Conservation (phyloP, 2,329 filamentous ascomycete genomes). For the Fusarium newnesense region DNA sequence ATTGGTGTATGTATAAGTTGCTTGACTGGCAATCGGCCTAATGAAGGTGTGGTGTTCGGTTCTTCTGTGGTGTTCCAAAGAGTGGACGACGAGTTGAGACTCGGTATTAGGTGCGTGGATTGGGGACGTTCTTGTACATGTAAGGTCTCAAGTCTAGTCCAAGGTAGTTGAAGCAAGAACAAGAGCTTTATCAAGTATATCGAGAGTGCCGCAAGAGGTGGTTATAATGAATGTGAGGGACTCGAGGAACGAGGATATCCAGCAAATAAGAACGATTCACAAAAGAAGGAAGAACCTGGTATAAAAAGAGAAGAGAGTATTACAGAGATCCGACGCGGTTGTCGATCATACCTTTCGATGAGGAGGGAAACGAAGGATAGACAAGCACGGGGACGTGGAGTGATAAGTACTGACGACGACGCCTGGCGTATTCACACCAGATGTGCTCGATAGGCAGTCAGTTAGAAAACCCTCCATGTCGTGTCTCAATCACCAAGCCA, state of each 20-base stretch:
- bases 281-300: conserved; percentile 62
- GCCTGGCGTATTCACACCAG: conserved; percentile 47
- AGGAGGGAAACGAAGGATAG: conserved; percentile 48
- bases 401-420: conserved; percentile 60
- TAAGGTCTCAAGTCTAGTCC: conserved; percentile 38
- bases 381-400: conserved; percentile 56
- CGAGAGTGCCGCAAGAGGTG: conserved; percentile 39
- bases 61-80: conserved; percentile 43
- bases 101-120: conserved; percentile 44
- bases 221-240: conserved; percentile 56
- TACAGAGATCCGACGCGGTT: conserved; percentile 58
- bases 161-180: conserved; percentile 26
- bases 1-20: conserved; percentile 43
- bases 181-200: conserved; percentile 36
- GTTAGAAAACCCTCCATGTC: conserved; percentile 50
- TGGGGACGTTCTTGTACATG: conserved; percentile 46
- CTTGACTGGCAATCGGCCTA: conserved; percentile 40
- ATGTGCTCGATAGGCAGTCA: conserved; percentile 44
- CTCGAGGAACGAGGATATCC: conserved; percentile 52
- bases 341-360: conserved; percentile 59
- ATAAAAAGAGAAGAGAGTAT: conserved; percentile 58
- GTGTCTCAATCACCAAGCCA: conserved; percentile 62
- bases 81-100: conserved; percentile 57
- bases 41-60: conserved; percentile 42
- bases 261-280: conserved; percentile 56